These are phyloP conservation scores for Capsicum baccatum DNA, from an alignment of 257 asterid genomes.

Conservation along the genomic window DNA sequence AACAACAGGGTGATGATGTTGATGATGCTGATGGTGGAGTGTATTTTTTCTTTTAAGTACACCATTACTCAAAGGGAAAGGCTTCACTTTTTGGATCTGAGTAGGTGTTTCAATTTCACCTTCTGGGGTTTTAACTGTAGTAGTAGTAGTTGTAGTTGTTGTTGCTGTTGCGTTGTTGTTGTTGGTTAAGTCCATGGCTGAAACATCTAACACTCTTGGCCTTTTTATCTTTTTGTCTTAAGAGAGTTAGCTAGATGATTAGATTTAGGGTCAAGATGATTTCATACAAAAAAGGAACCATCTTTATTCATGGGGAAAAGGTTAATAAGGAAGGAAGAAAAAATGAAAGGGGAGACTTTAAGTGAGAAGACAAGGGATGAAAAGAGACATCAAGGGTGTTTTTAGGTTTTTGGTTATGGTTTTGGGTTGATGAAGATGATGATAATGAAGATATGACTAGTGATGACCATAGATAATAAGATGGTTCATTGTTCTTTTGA, in stretches of 20 bases:
- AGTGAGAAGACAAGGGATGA: not conserved
- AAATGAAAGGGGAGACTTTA: not conserved
- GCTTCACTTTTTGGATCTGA: conserved; percentile 59
- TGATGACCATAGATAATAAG: conserved; percentile 56
- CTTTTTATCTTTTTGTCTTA: conserved; percentile 19
- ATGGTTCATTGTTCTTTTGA: not conserved
- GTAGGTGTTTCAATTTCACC: conserved; percentile 69
- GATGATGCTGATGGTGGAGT: conserved; percentile 33
- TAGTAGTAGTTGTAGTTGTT: not conserved
- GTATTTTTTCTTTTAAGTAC: conserved; percentile 83
- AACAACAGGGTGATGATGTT: conserved; percentile 51
- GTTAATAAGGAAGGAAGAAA: not conserved
- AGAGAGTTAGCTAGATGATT: conserved; percentile 31
- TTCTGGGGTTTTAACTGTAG: conserved; percentile 64
- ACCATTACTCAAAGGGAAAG: conserved; percentile 68
- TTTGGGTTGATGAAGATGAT: conserved; percentile 41
- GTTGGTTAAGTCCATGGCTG: conserved; percentile 60
- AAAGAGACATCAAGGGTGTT: not conserved
- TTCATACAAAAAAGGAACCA: conserved; percentile 34
- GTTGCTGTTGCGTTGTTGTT: not conserved
- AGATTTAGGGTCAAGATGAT: conserved; percentile 44
- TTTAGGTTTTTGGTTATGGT: conserved; percentile 25
- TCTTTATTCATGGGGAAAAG: not conserved
- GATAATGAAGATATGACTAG: conserved; percentile 29
- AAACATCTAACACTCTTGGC: conserved; percentile 39